Percentiles rank a stretch among this genome's conserved stretches.
Evolutionary conservation across 2,329 filamentous ascomycete species (phyloP).

Genomic region (Penicillium sp.): DNA sequence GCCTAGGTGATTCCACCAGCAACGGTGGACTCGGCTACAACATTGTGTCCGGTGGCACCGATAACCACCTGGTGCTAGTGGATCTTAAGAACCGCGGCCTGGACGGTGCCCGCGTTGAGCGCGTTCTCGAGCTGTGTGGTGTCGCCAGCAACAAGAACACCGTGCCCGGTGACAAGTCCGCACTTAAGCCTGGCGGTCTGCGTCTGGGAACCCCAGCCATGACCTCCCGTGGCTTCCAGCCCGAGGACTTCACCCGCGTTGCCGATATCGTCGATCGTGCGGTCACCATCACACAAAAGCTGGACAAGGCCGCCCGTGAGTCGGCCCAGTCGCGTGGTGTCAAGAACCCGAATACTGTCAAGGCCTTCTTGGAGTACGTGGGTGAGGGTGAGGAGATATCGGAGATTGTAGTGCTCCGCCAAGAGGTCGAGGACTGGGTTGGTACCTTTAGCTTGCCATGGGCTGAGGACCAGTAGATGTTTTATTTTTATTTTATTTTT

Average conservation of each 20-base stretch:
- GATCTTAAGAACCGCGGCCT: slow-evolving; percentile 85
- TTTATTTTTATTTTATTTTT: slow-evolving; percentile 7
- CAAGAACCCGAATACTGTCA: slow-evolving; percentile 96
- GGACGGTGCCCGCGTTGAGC: slow-evolving; percentile 89
- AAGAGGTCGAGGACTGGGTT: slow-evolving; percentile 89
- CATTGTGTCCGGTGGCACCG: slow-evolving; percentile 91
- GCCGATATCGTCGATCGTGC: slow-evolving; percentile 82
- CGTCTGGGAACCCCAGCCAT: slow-evolving; percentile 95
- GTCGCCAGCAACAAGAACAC: slow-evolving; percentile 99
- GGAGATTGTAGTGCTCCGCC: slow-evolving; percentile 79
- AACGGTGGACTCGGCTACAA: slow-evolving; percentile 76
- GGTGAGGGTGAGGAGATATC: slow-evolving; percentile 73
- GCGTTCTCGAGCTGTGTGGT: slow-evolving; percentile 84
- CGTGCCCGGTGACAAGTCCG: slow-evolving; percentile 90
- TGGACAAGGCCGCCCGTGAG: slow-evolving; percentile 67
- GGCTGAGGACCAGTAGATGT: slow-evolving; percentile 57
- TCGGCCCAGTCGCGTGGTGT: slow-evolving; percentile 78
- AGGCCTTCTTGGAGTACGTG: slow-evolving; percentile 94
- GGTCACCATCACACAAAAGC: slow-evolving; percentile 71
- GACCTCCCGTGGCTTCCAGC: slow-evolving; percentile 90
- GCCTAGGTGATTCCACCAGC: slow-evolving; percentile 68
- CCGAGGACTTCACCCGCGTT: slow-evolving; percentile 82
- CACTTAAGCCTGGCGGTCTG: slow-evolving; percentile 86
- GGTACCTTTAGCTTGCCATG: slow-evolving; percentile 85
- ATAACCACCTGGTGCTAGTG: slow-evolving; percentile 95